Base-by-base conservation (phyloP, 2,329 filamentous ascomycete species). In the Mollisiaceae sp. region DNA sequence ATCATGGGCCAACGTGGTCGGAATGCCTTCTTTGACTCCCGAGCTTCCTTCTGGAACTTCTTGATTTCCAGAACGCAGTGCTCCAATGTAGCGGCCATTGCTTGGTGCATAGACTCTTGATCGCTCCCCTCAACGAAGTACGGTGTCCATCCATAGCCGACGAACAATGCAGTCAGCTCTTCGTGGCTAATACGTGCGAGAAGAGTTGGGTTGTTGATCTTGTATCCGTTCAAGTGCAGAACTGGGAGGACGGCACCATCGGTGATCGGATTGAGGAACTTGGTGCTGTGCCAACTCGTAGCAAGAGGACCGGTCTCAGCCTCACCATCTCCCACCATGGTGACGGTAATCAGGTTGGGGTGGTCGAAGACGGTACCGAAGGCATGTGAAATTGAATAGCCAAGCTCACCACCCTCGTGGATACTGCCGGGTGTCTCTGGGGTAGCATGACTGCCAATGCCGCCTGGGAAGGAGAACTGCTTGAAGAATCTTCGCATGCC, bases 91-190 rank as follows among this genome's bases (percentile, higher is more conserved):
- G 86, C 85, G 14, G 91, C 90, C 91, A 93, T 93, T 64, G 90
- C 91, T 77, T 93, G 91, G 74, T 93, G 90, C 91, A 94, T 93
- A 55, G 84, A 85, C 39, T 90, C 84, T 35, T 90, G 74, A 61
- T 94, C 90, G 68, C 87, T 87, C 58, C 91, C 91, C 74, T 93
- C 90, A 57, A 94, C 91, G 72, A 93, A 92, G 78, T 92, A 93
- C 9, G 91, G 91, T 58, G 88, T 86, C 88, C 89, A 94, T 70
- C 91, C 91, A 73, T 93, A 93, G 36, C 91, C 91, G 50, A 85
- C 69, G 77, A 94, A 91, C 20, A 94, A 81, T 27, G 83, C 80
- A 71, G 87, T 84, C 6, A 94, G 82, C 78, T 94, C 91, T 67
- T 90, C 86, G 75, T 93, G 90, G 52, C 86, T 86, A 74, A 94